Percentiles rank a stretch among this genome's conserved stretches.
These are phyloP conservation scores for Eucalyptus caleyi DNA, from an alignment of 345 rosid genomes.

Conservation along the genomic window DNA sequence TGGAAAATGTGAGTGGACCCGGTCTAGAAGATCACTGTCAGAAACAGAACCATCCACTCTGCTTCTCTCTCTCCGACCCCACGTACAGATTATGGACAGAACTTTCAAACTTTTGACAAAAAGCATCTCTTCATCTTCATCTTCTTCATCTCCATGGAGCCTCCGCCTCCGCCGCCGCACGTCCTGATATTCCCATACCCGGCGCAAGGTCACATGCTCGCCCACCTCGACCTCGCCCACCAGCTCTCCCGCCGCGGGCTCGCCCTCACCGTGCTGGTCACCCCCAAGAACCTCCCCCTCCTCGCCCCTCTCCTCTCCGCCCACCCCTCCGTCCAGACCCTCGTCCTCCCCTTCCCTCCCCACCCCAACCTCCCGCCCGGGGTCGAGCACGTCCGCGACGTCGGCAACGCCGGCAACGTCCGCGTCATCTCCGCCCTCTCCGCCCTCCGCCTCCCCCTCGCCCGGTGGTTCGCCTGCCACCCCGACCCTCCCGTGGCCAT, in stretches of 20 bases:
- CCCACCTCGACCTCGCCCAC: constrained; percentile 30
- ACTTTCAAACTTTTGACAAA: neutral
- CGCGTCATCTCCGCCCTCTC: constrained; percentile 27
- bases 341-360: constrained; percentile 35
- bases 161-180: constrained; percentile 3
- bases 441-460: constrained; percentile 33
- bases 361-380: constrained; percentile 47
- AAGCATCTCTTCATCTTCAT: neutral
- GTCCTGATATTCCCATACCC: constrained; percentile 54
- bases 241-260: constrained; percentile 10
- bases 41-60: neutral
- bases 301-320: constrained; percentile 32
- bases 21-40: no score
- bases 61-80: neutral
- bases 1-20: no score
- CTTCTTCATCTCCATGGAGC: neutral
- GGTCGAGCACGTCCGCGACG: constrained; percentile 43
- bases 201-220: constrained; percentile 59
- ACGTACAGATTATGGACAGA: fast-evolving
- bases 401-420: constrained; percentile 40
- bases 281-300: constrained; percentile 1
- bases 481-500: constrained; percentile 48
- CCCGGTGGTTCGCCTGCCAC: constrained; percentile 51
- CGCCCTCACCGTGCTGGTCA: neutral
- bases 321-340: constrained; percentile 27